These are phyloP conservation scores for Ceriops zippeliana DNA, from an alignment of 345 rosid genomes.

Conservation along the genomic window DNA sequence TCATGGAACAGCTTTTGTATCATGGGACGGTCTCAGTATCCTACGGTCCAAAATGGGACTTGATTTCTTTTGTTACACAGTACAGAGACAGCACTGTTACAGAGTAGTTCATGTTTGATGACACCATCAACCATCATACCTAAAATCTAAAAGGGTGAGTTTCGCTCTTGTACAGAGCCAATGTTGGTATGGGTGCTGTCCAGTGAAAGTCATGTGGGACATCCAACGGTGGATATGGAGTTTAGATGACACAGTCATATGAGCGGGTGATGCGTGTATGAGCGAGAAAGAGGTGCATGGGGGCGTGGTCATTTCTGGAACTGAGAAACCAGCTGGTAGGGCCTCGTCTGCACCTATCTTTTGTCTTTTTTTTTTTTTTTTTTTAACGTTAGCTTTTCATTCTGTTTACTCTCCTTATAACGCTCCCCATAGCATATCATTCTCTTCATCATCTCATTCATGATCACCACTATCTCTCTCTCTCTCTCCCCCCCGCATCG, in stretches of 20 bases:
- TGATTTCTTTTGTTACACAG: conserved; percentile 14
- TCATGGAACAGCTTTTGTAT: neutral
- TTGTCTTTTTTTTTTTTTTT: conserved; percentile 34
- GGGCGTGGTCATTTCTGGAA: conserved; percentile 67
- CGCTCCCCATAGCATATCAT: conserved; percentile 32
- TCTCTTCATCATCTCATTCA: conserved; percentile 34
- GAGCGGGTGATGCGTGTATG: neutral
- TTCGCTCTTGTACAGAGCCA: neutral
- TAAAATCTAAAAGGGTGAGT: conserved; percentile 23
- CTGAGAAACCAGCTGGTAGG: conserved; percentile 43
- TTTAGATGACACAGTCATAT: neutral
- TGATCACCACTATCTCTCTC: conserved; percentile 19
- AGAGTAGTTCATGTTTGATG: conserved; percentile 24
- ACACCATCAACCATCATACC: conserved; percentile 33
- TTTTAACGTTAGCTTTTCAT: conserved; percentile 28
- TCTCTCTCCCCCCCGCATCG: conserved; percentile 13
- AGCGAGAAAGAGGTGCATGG: conserved; percentile 37
- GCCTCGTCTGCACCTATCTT: conserved; percentile 38
- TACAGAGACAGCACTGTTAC: conserved; percentile 14
- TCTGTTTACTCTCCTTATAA: conserved; percentile 31
- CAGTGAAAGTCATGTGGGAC: conserved; percentile 3
- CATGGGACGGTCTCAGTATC: conserved; percentile 18
- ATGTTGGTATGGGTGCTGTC: conserved; percentile 26
- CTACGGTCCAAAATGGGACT: conserved; percentile 34
- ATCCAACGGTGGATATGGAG: conserved; percentile 28